Base-by-base conservation (phyloP, 768 basidiomycete genomes). In the Xerocomellus dryophilus region DNA sequence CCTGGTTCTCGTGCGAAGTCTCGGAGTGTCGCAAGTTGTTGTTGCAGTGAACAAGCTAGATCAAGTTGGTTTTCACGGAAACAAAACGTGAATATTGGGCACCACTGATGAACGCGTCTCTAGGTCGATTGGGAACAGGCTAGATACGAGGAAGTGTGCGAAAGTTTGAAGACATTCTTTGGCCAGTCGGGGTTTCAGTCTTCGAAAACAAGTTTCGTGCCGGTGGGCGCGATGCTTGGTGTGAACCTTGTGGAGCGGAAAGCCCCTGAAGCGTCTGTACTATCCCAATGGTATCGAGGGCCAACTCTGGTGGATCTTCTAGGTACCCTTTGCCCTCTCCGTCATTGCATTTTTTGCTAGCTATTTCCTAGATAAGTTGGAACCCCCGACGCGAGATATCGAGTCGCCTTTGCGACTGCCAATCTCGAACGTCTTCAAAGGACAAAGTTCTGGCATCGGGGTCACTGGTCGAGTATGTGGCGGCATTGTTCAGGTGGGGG, bases 1-100 rank as follows among this genome's bases (percentile, higher is more conserved):
- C 71, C 76, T 98, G 4, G 72, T 97, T 38, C 83, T 99, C 20
- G 93, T 95, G 29, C 77, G 96, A 47, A 95, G 93, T 71, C 76
- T 99, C 10, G 96, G 96, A 20, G 93, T 98, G 21, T 81, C 85
- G 25, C 93, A 97, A 65, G 82, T 98, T 18, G 80, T 98, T 20
- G 86, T 96, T 15, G 94, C 94, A 0, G 78, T 99, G 54, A 99
- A 98, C 75, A 99, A 99, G 72, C 74, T 99, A 35, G 97, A 99
- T 68, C 81, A 88, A 71, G 95, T 93, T 50, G 49, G 78, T 70
- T 50, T 45, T 47, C 18, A 7, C 17, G 21, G 31, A 25, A 51
- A 41, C 4, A 38, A 44, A 43, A 41, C 15, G 27, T 29, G 29
- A 10, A 29, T 29, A 29, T 31, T 43, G 44, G 34, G 35, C 12